Conservation (phyloP, 1,284 basidiomycete genomes). For the Austroboletus niveus region DNA sequence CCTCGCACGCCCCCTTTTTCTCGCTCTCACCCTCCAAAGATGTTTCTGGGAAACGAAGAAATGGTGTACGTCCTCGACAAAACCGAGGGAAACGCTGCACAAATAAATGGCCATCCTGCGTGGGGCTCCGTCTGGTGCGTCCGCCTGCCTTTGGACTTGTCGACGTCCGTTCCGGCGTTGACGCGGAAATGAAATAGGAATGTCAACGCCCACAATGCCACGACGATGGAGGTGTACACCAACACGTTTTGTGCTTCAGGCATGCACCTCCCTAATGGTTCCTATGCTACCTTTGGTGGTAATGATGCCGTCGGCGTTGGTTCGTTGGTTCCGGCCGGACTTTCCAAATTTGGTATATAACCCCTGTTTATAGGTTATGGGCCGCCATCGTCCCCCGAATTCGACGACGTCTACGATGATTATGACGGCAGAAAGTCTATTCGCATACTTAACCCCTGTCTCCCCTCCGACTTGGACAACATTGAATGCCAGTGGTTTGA, state of each 20-base stretch:
- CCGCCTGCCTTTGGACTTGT: not conserved
- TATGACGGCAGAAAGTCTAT: slow-evolving; percentile 67
- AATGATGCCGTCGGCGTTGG: slow-evolving; percentile 79
- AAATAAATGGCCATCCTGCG: slow-evolving; percentile 40
- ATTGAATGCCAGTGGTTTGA: slow-evolving; percentile 77
- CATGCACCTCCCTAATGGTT: slow-evolving; percentile 66
- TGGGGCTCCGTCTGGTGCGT: slow-evolving; percentile 45
- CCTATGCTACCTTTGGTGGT: slow-evolving; percentile 64
- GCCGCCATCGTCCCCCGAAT: slow-evolving; percentile 22
- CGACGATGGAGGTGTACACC: slow-evolving; percentile 69
- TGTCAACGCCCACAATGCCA: slow-evolving; percentile 42
- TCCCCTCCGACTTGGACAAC: slow-evolving; percentile 48
- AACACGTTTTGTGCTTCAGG: slow-evolving; percentile 85
- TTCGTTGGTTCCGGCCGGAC: slow-evolving; percentile 29
- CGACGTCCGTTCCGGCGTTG: too few species aligned
- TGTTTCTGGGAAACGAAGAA: slow-evolving; percentile 52
- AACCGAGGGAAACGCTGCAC: slow-evolving; percentile 41
- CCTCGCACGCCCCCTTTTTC: not conserved
- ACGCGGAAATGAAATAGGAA: slow-evolving; percentile 20
- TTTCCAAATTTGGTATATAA: not conserved
- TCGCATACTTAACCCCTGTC: slow-evolving; percentile 77
- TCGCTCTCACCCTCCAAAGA: slow-evolving; percentile 31
- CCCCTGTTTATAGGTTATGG: not conserved
- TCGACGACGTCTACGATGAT: slow-evolving; percentile 61
- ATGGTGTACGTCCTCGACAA: slow-evolving; percentile 52